Evolutionary conservation across 495 filamentous ascomycete species (phyloP).

Genomic region (Hypoxylon crocopeplum): DNA sequence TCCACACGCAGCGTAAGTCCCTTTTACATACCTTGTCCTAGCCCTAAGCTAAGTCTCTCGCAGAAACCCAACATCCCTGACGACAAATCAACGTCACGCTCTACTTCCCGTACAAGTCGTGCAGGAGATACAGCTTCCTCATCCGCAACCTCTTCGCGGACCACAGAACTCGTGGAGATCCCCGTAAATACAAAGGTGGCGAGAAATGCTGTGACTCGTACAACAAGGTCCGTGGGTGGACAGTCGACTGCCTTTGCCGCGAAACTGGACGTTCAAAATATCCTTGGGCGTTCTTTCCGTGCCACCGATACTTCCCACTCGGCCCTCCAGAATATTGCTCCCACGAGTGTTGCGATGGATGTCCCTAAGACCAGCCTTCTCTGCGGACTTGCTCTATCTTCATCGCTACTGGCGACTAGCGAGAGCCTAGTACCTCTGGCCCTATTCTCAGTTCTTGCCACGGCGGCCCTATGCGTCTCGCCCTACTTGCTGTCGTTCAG

Average conservation of each 20-base stretch:
- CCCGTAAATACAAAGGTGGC: no score
- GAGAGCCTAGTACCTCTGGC: neutral
- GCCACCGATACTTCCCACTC: no score
- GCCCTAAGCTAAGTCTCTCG: neutral
- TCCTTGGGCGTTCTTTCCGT: no score
- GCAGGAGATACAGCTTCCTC: neutral
- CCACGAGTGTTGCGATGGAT: no score
- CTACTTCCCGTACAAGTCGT: neutral
- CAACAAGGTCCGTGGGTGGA: no score
- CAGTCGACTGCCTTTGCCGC: no score
- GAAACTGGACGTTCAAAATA: no score
- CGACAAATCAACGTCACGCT: no score
- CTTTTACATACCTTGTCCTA: neutral
- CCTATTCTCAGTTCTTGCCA: neutral
- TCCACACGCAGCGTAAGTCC: neutral
- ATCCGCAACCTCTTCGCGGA: neutral
- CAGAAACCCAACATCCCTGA: constrained; percentile 9
- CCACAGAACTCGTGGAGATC: neutral
- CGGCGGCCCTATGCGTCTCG: neutral
- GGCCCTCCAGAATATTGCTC: no score
- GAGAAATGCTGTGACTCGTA: no score
- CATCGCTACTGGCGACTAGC: neutral
- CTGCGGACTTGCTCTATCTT: neutral
- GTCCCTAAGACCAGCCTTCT: no score
- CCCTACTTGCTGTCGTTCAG: neutral